Conservation (phyloP, 2,329 filamentous ascomycete genomes). For the Talaromyces piceae region DNA sequence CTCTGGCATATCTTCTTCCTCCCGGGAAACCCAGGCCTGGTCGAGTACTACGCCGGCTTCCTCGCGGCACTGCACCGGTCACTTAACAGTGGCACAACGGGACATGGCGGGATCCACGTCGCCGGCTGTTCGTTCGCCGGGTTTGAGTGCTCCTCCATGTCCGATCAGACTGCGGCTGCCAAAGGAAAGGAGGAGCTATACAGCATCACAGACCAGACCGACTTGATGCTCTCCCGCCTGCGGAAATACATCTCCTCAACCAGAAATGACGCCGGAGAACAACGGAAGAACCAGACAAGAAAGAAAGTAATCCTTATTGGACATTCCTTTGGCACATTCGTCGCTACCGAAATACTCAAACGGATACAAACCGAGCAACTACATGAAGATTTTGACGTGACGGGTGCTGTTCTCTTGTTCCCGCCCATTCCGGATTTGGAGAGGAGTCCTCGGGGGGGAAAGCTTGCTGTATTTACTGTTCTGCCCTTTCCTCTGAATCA, state of each 20-base stretch:
- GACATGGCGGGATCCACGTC: background rate
- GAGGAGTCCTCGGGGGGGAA: slow-evolving; percentile 5
- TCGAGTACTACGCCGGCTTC: slow-evolving; percentile 10
- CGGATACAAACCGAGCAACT: background rate
- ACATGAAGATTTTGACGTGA: slow-evolving; percentile 1
- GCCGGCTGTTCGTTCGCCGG: slow-evolving; percentile 7
- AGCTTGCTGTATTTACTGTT: slow-evolving; percentile 4
- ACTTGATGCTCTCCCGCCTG: background rate
- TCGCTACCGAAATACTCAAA: slow-evolving; percentile 10
- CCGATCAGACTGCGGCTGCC: background rate
- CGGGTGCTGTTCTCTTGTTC: slow-evolving; percentile 8
- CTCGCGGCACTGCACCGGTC: background rate
- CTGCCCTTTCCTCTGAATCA: background rate
- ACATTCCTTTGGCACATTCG: slow-evolving; percentile 10
- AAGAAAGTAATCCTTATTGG: slow-evolving; percentile 9
- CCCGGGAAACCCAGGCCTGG: slow-evolving; percentile 10
- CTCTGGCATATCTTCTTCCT: slow-evolving; percentile 12
- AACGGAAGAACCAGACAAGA: background rate
- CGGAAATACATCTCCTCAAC: background rate
- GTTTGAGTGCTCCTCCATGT: background rate
- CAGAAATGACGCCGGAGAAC: background rate
- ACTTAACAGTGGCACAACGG: slow-evolving; percentile 6
- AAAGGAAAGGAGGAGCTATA: background rate
- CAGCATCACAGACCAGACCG: slow-evolving; percentile 8
- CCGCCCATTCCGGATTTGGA: slow-evolving; percentile 11